Evolutionary conservation across 169 alveolate genomes (phyloP).

Genomic region (Sarcocystis neurona): DNA sequence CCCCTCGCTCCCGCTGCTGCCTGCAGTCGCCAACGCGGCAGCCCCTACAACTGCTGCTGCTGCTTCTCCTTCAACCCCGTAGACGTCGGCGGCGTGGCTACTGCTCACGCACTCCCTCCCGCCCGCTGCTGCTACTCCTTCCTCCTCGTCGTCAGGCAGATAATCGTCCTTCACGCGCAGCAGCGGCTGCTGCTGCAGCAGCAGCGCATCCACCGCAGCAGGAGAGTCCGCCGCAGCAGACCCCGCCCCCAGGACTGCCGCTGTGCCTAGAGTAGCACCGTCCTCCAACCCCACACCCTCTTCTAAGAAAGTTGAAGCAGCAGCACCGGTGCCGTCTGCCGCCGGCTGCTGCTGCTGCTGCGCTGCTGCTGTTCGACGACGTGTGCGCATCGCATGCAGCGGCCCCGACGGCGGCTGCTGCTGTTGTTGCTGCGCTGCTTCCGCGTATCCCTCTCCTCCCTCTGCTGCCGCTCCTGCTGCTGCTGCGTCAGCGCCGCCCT

Average conservation of each 20-base stretch:
- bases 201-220: no score
- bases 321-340: no score
- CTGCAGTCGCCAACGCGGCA: conserved; percentile 1
- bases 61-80: conserved; percentile 34
- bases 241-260: no score
- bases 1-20: conserved; percentile 23
- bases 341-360: conserved; percentile 17
- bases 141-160: no score
- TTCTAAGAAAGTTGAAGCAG: no score
- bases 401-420: conserved; percentile 33
- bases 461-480: conserved; percentile 26
- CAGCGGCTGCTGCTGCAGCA: no score
- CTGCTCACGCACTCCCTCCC: conserved; percentile 27
- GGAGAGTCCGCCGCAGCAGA: no score
- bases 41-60: conserved; percentile 43
- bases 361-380: no score
- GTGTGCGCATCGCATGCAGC: no score
- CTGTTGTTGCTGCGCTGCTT: conserved; percentile 6
- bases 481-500: conserved; percentile 13
- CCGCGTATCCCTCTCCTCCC: conserved; percentile 43
- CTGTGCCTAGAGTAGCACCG: no score
- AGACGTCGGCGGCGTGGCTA: conserved; percentile 20
- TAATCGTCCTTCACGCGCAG: no score
- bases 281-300: no score
- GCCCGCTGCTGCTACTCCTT: conserved; percentile 9